Base-by-base conservation (phyloP, 768 basidiomycete genomes). In the Austroboletus festivus region DNA sequence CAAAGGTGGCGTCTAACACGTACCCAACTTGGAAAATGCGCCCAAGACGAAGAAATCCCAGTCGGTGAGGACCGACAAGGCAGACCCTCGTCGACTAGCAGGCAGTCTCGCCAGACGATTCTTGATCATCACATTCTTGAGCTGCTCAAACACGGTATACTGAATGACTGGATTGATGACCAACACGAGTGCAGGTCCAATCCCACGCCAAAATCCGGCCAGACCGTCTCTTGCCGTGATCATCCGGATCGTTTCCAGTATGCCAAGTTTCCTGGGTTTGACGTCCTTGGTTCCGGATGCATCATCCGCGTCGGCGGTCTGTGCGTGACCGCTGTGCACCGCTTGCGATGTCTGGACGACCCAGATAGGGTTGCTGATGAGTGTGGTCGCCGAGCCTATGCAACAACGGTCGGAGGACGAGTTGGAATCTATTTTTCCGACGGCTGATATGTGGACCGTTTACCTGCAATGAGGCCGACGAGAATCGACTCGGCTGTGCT, bases 281-380 rank as follows among this genome's bases (percentile, higher is more conserved):
- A 5, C 26, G n/a, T n/a, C n/a, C n/a, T n/a, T n/a, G n/a, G n/a
- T n/a, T 11, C 26, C 26, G 61, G 62, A 49, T 11, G 66, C 26
- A 11, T 28, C 55, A 33, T 69, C 56, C 9, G 65, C 33, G 37
- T 71, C 69, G 6, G 66, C 33, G n/a, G 54, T 43, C 11, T 52
- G 34, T 31, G 55, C 23, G 43, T 74, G 62, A 67, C 82, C 67
- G 28, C 79, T 82, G 42, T 74, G 78, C 26, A 87, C 85, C 9
- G 88, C 85, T 65, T 95, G 93, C 8, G 86, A 85, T 5, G 92
- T 93, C 65, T 98, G 93, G 19, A 98, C 76, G 41, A 96, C 93
- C 96, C 96, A 99, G 51, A 98, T 86, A 3, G 95, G 95, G 68
- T 98, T 97, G 64, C 83, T 88, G 53, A 90, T 77, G 54, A 95